Evolutionary conservation across 805 yeast species (phyloP), one percentile per base, ranked within the genome.

Genomic region (Clavispora santaluciae): DNA sequence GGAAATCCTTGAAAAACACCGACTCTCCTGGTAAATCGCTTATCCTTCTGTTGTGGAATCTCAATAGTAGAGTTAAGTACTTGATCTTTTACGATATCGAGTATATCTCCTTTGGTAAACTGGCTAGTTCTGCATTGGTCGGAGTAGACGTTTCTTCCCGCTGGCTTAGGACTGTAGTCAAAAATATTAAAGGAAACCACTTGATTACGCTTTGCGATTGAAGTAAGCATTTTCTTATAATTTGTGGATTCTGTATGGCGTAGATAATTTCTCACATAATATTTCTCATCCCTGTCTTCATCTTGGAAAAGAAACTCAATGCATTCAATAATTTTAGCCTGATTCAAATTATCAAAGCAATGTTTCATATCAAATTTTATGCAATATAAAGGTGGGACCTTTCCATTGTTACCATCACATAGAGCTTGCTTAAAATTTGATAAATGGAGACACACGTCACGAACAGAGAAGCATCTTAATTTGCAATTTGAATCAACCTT

Each of bases 1-100:
- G 82, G 79, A 6, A 87, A 76, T 0, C 98, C 98, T 63, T 90
- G 98, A 40, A 83, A 89, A 0, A 91, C 70, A 0, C 98, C 98
- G 8, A 64, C 59, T 33, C 64, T 75, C 43, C 95, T 64, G n/a
- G 57, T 54, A 52, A 45, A 67, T n/a, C 38, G 25, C 13, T 35
- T n/a, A 35, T 68, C 75, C 3, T 66, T 59, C 6, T 51, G 46
- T 1, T 59, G 53, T 4, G 64, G 63, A 2, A 74, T 57, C 21
- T 59, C 59, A 0, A 82, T 60, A 0, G 71, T 63, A 0, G 86
- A 72, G 10, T 70, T 61, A n/a, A 62, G 61, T 11, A 88, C 57
- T 42, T 86, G 89, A n/a, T 61, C 57, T 15, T 63, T 57, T 0
- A 82, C 64, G 9, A 78, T 56, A 0, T 61, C 58, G 2, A 78